Percentiles rank a stretch among this genome's conserved stretches.
Evolutionary conservation across 2,329 filamentous ascomycete genomes (phyloP).

Genomic region (Ophiosphaerella narmari): DNA sequence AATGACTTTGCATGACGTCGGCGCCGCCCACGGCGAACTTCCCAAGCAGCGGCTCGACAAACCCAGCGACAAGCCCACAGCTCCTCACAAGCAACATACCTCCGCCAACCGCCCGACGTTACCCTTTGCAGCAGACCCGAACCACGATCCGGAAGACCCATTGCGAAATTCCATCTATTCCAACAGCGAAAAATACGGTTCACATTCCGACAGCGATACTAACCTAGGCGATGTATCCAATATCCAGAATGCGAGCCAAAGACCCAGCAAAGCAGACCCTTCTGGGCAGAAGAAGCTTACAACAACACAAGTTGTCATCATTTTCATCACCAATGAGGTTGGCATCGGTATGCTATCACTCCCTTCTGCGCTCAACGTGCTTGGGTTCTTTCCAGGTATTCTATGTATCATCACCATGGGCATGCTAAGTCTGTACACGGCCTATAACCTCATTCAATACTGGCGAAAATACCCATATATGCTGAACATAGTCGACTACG

Average conservation of each 20-base stretch:
- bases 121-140: slow-evolving; percentile 27
- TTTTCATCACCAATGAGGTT: slow-evolving; percentile 37
- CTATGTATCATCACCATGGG: slow-evolving; percentile 31
- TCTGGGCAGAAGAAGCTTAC: slow-evolving; percentile 24
- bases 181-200: slow-evolving; percentile 21
- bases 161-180: slow-evolving; percentile 10
- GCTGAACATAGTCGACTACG: slow-evolving; percentile 37
- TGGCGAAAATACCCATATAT: slow-evolving; percentile 38
- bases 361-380: slow-evolving; percentile 28
- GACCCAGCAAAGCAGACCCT: slow-evolving; percentile 7
- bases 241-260: slow-evolving; percentile 27
- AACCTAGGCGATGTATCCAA: slow-evolving; percentile 28
- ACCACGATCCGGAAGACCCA: slow-evolving; percentile 22
- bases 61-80: slow-evolving; percentile 17
- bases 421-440: slow-evolving; percentile 32
- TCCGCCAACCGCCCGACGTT: slow-evolving; percentile 25
- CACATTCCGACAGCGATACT: slow-evolving; percentile 24
- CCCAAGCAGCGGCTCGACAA: slow-evolving; percentile 16
- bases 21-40: slow-evolving; percentile 13
- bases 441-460: slow-evolving; percentile 36
- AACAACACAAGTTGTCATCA: slow-evolving; percentile 34
- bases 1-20: slow-evolving; percentile 22
- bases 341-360: slow-evolving; percentile 36
- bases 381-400: slow-evolving; percentile 34
- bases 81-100: slow-evolving; percentile 15